These are phyloP conservation scores for Bisporella sp. DNA, from an alignment of 2,329 filamentous ascomycete genomes.

Conservation along the genomic window DNA sequence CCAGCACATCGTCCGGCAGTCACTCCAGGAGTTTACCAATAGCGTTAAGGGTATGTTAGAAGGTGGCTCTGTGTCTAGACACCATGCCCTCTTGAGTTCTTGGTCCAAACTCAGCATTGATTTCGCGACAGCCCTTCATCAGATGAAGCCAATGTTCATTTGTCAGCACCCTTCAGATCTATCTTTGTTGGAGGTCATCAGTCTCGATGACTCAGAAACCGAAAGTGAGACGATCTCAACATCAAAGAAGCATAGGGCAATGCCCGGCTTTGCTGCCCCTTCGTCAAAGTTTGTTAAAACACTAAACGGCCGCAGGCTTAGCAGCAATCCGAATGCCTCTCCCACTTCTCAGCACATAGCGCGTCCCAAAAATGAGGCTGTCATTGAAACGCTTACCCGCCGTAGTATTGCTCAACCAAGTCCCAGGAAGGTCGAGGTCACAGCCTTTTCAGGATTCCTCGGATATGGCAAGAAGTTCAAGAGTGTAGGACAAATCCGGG, in stretches of 20 bases:
- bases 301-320: neutral
- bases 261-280: neutral
- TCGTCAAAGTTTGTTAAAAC: neutral
- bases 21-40: constrained; percentile 50
- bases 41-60: constrained; percentile 46
- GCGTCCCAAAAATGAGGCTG: neutral
- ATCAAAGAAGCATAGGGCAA: neutral
- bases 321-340: neutral
- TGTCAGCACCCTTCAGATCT: constrained; percentile 14
- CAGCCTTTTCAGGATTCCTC: constrained; percentile 1
- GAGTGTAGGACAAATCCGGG: constrained; percentile 37
- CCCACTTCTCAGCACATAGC: too few species aligned
- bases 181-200: neutral
- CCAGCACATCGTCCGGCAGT: constrained; percentile 54
- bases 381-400: neutral
- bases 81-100: constrained; percentile 37
- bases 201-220: constrained; percentile 10
- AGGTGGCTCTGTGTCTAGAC: constrained; percentile 32
- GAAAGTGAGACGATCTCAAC: neutral
- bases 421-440: neutral
- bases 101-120: constrained; percentile 18
- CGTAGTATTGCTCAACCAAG: too few species aligned
- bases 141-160: constrained; percentile 26
- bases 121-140: constrained; percentile 20
- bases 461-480: constrained; percentile 2